Evolutionary conservation across 2,329 filamentous ascomycete genomes (phyloP), one percentile per base, ranked within the genome.

Genomic region (Colletotrichum sp.): DNA sequence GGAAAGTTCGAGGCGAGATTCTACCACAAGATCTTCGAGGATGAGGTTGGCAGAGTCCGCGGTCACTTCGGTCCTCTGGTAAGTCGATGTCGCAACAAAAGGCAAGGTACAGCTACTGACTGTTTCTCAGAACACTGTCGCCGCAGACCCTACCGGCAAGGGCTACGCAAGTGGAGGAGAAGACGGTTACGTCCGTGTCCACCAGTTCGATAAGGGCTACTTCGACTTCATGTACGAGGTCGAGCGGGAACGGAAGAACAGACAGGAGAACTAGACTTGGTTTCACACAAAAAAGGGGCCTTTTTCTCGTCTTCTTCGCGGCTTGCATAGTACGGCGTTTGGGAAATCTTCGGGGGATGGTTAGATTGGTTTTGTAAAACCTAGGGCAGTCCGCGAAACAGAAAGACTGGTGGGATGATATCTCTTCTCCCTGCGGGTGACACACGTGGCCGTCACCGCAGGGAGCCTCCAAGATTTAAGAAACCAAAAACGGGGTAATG

Each of bases 1-100:
- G 97, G 97, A 88, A 99, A 99, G 89, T 99, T 99, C 90, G 97
- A 99, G 88, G 97, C 97, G 60, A 93, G 97, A 79, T 99, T 99
- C 91, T 99, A 98, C 91, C 97, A 99, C 93, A 99, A 98, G 92
- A 94, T 99, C 85, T 99, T 99, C 85, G 96, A 98, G 87, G 96
- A 99, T 87, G 97, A 99, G 90, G 96, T 99, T 82, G 97, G 97
- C 80, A 94, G 97, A 90, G 97, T 99, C 79, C 92, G 96, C 84
- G 97, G 97, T 78, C 97, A 99, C 87, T 99, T 99, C 87, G 97
- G 97, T 84, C 97, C 94, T 79, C 90, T 98, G 84, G 86, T 88
- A 83, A 74, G 86, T 81, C 57, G 24, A 52, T 52, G n/a, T 8
- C n/a, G n/a, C 43, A 21, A 13, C 15, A 24, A 3, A 7, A 15